Evolutionary conservation across 192 early-diverging fungal genomes (phyloP).

Genomic region (Coemansia sp.): DNA sequence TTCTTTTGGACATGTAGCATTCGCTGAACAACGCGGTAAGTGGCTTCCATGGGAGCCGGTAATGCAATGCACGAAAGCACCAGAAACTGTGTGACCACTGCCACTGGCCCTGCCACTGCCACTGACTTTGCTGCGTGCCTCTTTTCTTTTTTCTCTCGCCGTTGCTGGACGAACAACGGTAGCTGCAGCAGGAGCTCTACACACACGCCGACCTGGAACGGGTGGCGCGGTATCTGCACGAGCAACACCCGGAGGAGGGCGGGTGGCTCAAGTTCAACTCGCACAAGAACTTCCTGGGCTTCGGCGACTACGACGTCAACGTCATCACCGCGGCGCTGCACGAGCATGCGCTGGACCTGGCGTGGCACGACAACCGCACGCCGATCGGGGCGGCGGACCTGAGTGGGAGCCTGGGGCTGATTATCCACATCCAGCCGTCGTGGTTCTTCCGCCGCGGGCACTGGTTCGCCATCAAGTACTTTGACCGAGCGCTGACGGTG

Average conservation of each 20-base stretch:
- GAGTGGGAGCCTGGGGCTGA: conserved; percentile 24
- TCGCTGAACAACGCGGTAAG: conserved; percentile 54
- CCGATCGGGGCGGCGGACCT: conserved; percentile 28
- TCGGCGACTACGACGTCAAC: conserved; percentile 53
- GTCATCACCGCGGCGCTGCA: conserved; percentile 41
- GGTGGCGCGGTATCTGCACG: conserved; percentile 39
- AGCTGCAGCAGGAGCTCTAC: conserved; percentile 44
- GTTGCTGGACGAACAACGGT: background rate
- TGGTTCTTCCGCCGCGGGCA: conserved; percentile 48
- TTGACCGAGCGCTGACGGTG: conserved; percentile 19
- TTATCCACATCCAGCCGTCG: conserved; percentile 38
- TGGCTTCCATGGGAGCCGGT: background rate
- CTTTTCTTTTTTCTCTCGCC: background rate
- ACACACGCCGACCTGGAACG: conserved; percentile 45
- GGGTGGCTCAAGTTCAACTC: conserved; percentile 44
- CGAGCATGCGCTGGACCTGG: conserved; percentile 29
- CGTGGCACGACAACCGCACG: conserved; percentile 43
- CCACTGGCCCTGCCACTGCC: no score
- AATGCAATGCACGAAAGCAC: background rate
- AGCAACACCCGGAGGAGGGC: conserved; percentile 19
- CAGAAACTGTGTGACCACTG: no score
- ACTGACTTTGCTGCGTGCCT: background rate
- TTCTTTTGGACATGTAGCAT: conserved; percentile 26
- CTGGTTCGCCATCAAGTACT: conserved; percentile 46
- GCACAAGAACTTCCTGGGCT: conserved; percentile 42